Evolutionary conservation across 2,329 filamentous ascomycete genomes (phyloP), one percentile per base, ranked within the genome.

Genomic region (Pseudocercospora ulei): DNA sequence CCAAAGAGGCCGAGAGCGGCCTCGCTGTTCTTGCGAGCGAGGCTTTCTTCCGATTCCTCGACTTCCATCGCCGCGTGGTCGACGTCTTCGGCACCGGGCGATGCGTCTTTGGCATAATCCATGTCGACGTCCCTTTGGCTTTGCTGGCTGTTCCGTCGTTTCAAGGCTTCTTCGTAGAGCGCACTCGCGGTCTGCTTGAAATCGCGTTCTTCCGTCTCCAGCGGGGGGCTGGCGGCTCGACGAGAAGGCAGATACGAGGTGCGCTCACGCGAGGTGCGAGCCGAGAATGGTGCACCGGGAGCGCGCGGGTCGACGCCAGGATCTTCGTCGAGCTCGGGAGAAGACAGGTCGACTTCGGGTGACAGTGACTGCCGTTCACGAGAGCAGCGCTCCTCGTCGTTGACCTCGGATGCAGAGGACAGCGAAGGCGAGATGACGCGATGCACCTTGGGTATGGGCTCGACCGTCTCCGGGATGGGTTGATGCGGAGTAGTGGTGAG

Each of bases 161-260:
- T 48, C 56, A 69, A 58, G 54, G 64, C 46, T 61, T 67, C 49
- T 69, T 71, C 63, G 72, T 75, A 83, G 53, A 96, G 74, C 33
- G 80, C 84, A 51, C 85, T 83, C 9, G 90, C 90, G 1, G 87
- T 96, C 64, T 93, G 84, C 4, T 88, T 95, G 58, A 98, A 98
- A 62, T 96, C 90, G 57, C 82, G 83, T 68, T 96, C 88, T 53
- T 96, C 88, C 54, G 82, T 85, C 65, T 96, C 88, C 23, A 96
- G 70, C 9, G 86, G 85, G 35, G 88, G 87, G 48, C 84, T 90
- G 14, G 81, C 77, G n/a, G 80, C 81, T 43, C 82, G 77, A 44
- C 77, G 71, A 46, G 74, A 76, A 52, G 79, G 73, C 33, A 67
- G 61, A 35, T 71, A 65, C 45, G 64, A 65, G 27, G 63, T 59